phyloP scores from a whole-genome alignment of 768 basidiomycete species.

The Lyophyllum decastes region DNA sequence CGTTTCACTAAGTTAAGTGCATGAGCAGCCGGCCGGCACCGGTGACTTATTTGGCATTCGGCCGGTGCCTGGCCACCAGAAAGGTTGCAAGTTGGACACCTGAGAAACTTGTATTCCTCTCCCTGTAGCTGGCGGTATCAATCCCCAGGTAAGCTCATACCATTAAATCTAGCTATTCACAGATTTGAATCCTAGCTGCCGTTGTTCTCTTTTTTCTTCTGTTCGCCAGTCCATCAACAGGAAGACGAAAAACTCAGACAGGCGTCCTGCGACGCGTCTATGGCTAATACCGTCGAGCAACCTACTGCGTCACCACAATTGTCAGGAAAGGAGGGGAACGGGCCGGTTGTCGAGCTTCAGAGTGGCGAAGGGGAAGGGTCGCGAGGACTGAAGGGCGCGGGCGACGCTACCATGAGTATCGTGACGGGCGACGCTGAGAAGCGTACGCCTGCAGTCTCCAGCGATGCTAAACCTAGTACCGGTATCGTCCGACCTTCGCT shows the following conservation, averaged over 20 bases:
- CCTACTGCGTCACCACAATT: conserved; percentile 45
- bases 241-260: conserved; percentile 36
- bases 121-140: conserved; percentile 35
- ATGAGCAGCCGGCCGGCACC: conserved; percentile 13
- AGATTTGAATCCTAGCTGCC: not conserved
- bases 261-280: conserved; percentile 80
- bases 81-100: conserved; percentile 16
- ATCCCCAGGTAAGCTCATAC: conserved; percentile 34
- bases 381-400: conserved; percentile 13
- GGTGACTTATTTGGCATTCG: conserved; percentile 12
- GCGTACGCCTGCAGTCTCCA: conserved; percentile 11
- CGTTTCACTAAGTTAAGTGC: no score
- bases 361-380: conserved; percentile 24
- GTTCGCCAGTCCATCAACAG: conserved; percentile 23
- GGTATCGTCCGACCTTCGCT: conserved; percentile 43
- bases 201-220: conserved; percentile 4
- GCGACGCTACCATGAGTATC: conserved; percentile 5
- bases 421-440: conserved; percentile 20
- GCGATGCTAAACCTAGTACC: conserved; percentile 26
- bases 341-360: conserved; percentile 28
- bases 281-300: conserved; percentile 66
- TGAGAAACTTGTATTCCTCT: conserved; percentile 21
- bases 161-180: not conserved
- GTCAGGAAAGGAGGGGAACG: conserved; percentile 37
- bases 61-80: conserved; percentile 15